Evolutionary conservation across 2,329 filamentous ascomycete species (phyloP).

Genomic region (Didymellaceae sp.): DNA sequence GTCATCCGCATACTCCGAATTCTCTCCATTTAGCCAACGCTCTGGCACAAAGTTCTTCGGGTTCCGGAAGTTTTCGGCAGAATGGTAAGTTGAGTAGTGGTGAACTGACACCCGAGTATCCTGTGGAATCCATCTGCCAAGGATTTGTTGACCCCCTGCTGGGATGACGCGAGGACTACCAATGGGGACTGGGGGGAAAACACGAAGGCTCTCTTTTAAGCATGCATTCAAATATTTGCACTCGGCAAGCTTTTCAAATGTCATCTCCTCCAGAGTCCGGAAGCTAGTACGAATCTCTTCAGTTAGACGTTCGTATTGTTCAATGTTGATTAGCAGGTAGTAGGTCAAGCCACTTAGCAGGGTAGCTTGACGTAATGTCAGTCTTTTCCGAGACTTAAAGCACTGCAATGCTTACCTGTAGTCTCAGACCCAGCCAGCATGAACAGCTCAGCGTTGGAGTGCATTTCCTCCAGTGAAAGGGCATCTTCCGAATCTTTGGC

Average conservation of each 20-base stretch:
- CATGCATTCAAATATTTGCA: slow-evolving; percentile 51
- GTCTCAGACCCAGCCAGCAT: slow-evolving; percentile 37
- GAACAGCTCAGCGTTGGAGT: slow-evolving; percentile 35
- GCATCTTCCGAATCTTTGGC: slow-evolving; percentile 12
- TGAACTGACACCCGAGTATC: background rate
- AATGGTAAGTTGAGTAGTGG: background rate
- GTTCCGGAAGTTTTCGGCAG: background rate
- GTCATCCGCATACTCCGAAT: background rate
- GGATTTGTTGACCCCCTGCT: slow-evolving; percentile 42
- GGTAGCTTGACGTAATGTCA: background rate
- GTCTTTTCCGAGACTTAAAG: background rate
- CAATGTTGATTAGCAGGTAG: background rate
- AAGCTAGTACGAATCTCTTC: background rate
- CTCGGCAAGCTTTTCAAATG: background rate
- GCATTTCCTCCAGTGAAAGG: slow-evolving; percentile 36
- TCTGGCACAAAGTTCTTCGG: background rate
- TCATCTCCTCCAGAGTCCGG: background rate
- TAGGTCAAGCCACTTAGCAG: background rate
- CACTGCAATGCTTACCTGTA: background rate
- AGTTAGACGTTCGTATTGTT: background rate
- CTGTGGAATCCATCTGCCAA: slow-evolving; percentile 20
- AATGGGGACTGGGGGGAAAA: slow-evolving; percentile 53
- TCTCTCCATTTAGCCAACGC: background rate
- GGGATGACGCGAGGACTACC: slow-evolving; percentile 40
- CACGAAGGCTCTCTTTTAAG: slow-evolving; percentile 53